Evolutionary conservation across 768 basidiomycete species (phyloP), one percentile per base, ranked within the genome.

Genomic region (Agrocybe pediades): DNA sequence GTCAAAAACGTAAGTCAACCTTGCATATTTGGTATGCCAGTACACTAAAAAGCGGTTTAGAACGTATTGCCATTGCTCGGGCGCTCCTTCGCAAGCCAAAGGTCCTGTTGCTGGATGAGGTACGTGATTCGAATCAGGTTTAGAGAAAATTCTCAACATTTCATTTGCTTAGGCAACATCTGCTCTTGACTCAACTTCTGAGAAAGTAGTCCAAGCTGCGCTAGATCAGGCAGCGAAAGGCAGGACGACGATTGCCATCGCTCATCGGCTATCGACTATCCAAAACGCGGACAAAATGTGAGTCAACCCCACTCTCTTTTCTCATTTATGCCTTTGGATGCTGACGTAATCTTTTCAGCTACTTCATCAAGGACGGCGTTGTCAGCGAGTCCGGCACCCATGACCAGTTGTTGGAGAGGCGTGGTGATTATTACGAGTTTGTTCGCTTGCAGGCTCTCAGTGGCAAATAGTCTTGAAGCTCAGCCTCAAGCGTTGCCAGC

Each of bases 161-260:
- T 19, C 49, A 43, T 19, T 45, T 44, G 2, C 27, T 41, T 56
- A 78, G 72, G 92, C 92, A 6, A 95, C 92, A 0, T 93, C 91
- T 27, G 92, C 95, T 1, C 80, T 97, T 24, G 95, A 95, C 67
- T 91, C 90, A 3, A 87, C 85, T 61, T 92, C 90, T n/a, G 95
- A 97, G 71, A 92, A 92, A 68, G 88, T 98, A 42, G 97, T 99
- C 5, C 96, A 98, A 64, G 88, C 83, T 5, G 97, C 97, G 1
- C 80, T 98, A 23, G 97, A 98, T 69, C 82, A 85, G 63, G 97
- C 95, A 5, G 86, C 94, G 1, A 90, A 85, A 71, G 95, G 95
- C 27, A 82, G 96, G 50, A 96, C 95, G 6, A 97, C 95, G 3
- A 88, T 95, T 53, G 90, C 95, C 16, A 96, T 99, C 55, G 96